Percentiles rank a stretch among this genome's conserved stretches.
Conservation (phyloP, 2,329 filamentous ascomycete genomes). For the Passalora sequoiae region DNA sequence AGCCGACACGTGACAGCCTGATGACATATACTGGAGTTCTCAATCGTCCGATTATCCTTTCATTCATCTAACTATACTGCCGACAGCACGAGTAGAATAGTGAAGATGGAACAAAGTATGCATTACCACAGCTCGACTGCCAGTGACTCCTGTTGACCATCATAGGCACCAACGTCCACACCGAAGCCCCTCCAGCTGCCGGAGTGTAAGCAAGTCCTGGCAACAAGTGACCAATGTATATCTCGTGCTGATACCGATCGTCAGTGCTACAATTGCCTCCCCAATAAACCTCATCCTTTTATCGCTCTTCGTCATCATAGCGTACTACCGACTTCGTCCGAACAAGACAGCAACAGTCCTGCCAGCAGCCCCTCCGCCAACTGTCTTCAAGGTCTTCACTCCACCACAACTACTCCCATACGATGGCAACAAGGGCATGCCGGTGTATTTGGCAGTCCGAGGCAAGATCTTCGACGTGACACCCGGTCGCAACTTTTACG, state of each 20-base stretch:
- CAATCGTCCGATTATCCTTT: no score
- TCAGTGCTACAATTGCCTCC: constrained; percentile 52
- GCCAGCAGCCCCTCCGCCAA: constrained; percentile 57
- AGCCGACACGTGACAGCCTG: no score
- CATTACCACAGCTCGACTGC: neutral
- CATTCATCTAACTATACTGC: neutral
- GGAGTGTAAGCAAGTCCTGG: constrained; percentile 37
- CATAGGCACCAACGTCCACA: constrained; percentile 14
- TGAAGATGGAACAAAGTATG: neutral
- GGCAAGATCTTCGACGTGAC: constrained; percentile 89
- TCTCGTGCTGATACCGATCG: neutral
- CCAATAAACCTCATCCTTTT: constrained; percentile 59
- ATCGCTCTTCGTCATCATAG: constrained; percentile 52
- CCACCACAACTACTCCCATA: constrained; percentile 76
- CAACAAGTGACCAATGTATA: neutral
- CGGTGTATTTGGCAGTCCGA: constrained; percentile 86
- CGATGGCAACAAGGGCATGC: constrained; percentile 67
- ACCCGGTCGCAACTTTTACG: constrained; percentile 86
- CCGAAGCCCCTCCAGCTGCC: constrained; percentile 31
- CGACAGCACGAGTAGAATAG: neutral
- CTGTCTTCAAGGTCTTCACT: constrained; percentile 83
- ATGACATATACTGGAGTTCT: no score
- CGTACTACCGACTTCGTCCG: constrained; percentile 57
- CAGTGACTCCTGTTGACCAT: neutral
- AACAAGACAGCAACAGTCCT: constrained; percentile 44